Percentiles rank a stretch among this genome's conserved stretches.
These are phyloP conservation scores for Leucaena leucocephala DNA, from an alignment of 306 rosid species.

Conservation along the genomic window DNA sequence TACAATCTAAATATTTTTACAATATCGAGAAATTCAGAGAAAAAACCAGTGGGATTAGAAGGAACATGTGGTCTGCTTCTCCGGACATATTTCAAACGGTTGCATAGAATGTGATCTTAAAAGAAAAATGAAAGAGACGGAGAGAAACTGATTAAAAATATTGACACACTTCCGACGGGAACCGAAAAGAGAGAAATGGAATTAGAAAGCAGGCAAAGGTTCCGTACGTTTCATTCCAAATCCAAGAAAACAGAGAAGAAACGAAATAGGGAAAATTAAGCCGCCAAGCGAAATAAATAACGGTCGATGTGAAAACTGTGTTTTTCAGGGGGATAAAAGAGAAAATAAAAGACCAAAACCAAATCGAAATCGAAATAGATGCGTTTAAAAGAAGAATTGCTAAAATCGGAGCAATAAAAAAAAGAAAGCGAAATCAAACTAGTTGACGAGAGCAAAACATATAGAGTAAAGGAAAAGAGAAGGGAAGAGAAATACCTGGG, in stretches of 20 bases:
- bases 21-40: constrained; percentile 3
- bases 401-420: neutral
- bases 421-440: neutral
- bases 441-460: neutral
- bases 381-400: neutral
- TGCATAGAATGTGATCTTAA: neutral
- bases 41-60: neutral
- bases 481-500: neutral
- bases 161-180: neutral
- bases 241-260: neutral
- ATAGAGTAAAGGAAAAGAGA: neutral
- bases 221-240: constrained; percentile 5
- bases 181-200: constrained; percentile 12
- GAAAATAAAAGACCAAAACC: neutral
- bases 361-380: constrained; percentile 16
- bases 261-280: neutral
- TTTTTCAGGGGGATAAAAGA: neutral
- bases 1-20: neutral
- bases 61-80: neutral
- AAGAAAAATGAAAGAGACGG: neutral
- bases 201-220: neutral
- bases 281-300: constrained; percentile 1
- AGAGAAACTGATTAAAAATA: neutral
- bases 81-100: constrained; percentile 8
- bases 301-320: neutral